These are phyloP conservation scores for Laburnicola sp. DNA, from an alignment of 2,329 filamentous ascomycete species.

Conservation along the genomic window DNA sequence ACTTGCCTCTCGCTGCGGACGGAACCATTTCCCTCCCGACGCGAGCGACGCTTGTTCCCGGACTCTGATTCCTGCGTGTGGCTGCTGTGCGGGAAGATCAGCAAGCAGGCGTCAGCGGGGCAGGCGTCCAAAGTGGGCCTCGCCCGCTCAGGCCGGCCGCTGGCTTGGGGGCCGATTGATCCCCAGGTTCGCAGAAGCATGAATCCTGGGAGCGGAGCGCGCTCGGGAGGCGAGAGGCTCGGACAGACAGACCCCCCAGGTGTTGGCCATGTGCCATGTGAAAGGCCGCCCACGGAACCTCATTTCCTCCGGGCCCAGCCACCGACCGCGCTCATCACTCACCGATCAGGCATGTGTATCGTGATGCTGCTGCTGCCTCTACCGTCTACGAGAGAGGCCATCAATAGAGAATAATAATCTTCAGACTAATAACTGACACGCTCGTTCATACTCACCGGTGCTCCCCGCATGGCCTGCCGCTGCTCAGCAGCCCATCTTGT, in stretches of 20 bases:
- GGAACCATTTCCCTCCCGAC: constrained; percentile 3
- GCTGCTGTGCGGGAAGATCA: constrained; percentile 9
- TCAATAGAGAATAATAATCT: too few species aligned
- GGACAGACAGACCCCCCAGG: too few species aligned
- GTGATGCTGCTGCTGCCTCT: not conserved
- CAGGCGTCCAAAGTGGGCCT: not conserved
- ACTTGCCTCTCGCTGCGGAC: constrained; percentile 9
- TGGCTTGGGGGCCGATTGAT: constrained; percentile 2
- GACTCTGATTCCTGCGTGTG: constrained; percentile 3
- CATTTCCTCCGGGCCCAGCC: not conserved
- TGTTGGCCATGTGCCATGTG: not conserved
- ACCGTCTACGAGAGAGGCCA: too few species aligned
- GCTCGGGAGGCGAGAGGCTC: too few species aligned
- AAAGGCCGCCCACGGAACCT: not conserved
- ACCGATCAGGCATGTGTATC: not conserved
- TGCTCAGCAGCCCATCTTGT: constrained; percentile 2
- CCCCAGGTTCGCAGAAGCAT: too few species aligned
- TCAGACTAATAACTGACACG: not conserved
- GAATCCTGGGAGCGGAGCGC: too few species aligned
- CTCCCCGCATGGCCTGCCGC: not conserved
- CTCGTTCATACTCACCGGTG: not conserved
- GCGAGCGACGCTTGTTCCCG: constrained; percentile 18
- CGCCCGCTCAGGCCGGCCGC: not conserved
- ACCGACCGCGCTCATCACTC: not conserved
- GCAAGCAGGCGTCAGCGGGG: constrained; percentile 1